Evolutionary conservation across 352 stramenopile species (phyloP), one percentile per base, ranked within the genome.

Genomic region (Thalassiosira livingstoniorum): DNA sequence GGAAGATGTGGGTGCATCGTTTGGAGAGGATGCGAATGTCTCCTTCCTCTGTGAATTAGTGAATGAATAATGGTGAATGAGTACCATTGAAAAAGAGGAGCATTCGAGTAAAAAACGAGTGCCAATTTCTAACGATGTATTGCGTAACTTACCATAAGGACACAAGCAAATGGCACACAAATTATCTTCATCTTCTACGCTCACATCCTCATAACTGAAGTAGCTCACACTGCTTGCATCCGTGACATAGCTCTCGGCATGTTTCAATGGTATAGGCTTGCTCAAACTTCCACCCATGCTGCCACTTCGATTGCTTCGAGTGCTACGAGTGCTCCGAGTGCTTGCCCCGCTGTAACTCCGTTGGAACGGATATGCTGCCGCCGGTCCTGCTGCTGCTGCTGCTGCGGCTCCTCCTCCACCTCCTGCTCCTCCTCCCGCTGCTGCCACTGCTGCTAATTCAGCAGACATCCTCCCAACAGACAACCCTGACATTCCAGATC

Each of bases 81-180:
- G 21, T 51, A 18, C 42, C 42, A 51, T 51, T 18, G 42, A 51
- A 18, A 51, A 18, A n/a, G n/a, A n/a, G 42, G 18, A 51, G 18
- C 18, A 18, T 18, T 51, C 42, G 42, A 51, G 18, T 51, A 10
- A 51, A 51, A 18, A 51, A 51, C n/a, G 18, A 51, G 42, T 51
- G 18, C 10, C 10, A 18, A 51, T 51, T 18, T 10, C 42, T 18
- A 51, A 51, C 42, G 18, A 51, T 18, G 42, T n/a, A n/a, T 51
- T 51, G 21, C n/a, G 5, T 29, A 10, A 58, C 47, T 15, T 58
- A 58, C 47, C 53, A 67, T 84, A 84, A 11, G 63, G 27, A 39
- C 63, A 80, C 1, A 84, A 42, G 23, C 77, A 84, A 61, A 84
- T 77, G 18, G 77, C 69, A 74, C 77, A 84, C 63, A 77, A 77